Evolutionary conservation across 208 protist genomes (phyloP), one percentile per base, ranked within the genome.

Genomic region (Wallacemonas collosoma): DNA sequence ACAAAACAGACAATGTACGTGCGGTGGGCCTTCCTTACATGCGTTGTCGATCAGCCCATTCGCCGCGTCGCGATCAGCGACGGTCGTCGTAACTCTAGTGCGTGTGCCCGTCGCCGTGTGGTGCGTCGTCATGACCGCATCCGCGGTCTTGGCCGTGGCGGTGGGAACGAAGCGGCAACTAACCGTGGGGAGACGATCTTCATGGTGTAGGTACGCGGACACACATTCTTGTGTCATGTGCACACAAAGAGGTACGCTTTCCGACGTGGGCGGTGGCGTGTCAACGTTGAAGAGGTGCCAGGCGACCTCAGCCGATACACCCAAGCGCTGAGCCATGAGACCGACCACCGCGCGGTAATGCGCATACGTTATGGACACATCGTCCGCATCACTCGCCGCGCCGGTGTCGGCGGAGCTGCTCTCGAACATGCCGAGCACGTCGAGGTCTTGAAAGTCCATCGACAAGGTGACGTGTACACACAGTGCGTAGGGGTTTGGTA

Each of bases 1-100:
- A 69, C 86, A 91, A 68, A 75, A 81, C 2, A 82, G 75, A 67
- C 85, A 90, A 63, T 88, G 83, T 1, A 91, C 73, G 67, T 83
- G 79, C 2, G 79, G 79, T 14, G 71, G 74, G 17, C 62, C 68
- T 8, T 72, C 45, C 12, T n/a, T 8, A 26, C 64, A 69, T 0
- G 48, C 48, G 3, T 0, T 5, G 35, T 69, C 64, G 17, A 6
- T 38, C 9, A 54, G 48, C 12, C 48, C 64, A 12, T 48, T 48
- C 12, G 58, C 55, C 8, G 15, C 26, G 55, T 35, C 17, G 55
- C 9, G 26, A 8, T 15, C 11, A 17, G 62, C 45, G 35, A 35
- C 15, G 17, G 55, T 60, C 36, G 57, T 63, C 12, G 57, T 63
- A 5, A 39, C 8, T 39, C 36, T 17, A 4, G 57, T 44, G n/a